Conservation (phyloP, 148 eudicot species). For the Linanthus parryae region DNA sequence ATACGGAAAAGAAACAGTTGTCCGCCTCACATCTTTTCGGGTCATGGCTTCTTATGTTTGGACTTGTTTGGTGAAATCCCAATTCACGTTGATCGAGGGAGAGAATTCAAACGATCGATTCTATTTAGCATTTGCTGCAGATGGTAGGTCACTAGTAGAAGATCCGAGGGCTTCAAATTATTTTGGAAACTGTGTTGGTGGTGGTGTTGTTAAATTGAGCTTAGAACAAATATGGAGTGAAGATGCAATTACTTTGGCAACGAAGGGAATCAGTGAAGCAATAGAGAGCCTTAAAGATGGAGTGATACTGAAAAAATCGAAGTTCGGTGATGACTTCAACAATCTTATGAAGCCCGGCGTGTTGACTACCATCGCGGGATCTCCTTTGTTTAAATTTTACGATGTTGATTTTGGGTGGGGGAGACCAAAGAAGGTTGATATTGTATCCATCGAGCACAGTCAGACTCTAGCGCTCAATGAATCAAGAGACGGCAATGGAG, state of each 20-base stretch:
- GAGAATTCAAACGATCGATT: too few species aligned
- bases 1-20: background rate
- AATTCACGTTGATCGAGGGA: background rate
- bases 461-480: background rate
- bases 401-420: background rate
- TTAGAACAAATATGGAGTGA: background rate
- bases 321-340: too few species aligned
- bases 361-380: conserved; percentile 2
- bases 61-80: background rate
- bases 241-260: background rate
- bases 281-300: background rate
- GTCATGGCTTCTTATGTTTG: background rate
- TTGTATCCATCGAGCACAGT: background rate
- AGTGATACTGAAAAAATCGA: too few species aligned
- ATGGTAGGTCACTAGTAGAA: background rate
- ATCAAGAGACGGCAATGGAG: background rate
- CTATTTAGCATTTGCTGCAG: background rate
- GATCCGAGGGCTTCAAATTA: background rate
- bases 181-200: conserved; percentile 2
- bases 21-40: background rate
- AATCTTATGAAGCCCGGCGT: too few species aligned
- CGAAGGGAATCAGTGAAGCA: background rate
- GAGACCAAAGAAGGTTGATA: background rate
- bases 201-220: background rate
- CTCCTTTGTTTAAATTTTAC: background rate